phyloP scores from a whole-genome alignment of 2,329 filamentous ascomycete genomes.

The Nemania bipapillata region DNA sequence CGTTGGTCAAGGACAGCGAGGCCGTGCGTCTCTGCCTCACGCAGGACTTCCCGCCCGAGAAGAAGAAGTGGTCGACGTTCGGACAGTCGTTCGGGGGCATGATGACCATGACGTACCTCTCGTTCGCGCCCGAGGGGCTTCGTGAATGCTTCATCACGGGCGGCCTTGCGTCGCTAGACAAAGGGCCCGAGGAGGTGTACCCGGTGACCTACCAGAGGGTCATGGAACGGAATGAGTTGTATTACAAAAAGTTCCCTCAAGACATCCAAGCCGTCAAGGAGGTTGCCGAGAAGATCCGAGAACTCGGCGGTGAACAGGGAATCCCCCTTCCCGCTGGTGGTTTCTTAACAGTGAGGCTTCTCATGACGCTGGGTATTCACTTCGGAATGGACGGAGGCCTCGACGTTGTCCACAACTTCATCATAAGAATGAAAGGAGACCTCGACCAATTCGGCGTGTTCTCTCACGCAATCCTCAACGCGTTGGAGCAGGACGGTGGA shows the following conservation, averaged over 20 bases:
- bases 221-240: conserved; percentile 76
- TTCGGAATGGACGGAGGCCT: conserved; percentile 85
- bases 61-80: conserved; percentile 84
- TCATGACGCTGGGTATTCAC: conserved; percentile 79
- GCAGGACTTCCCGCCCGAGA: conserved; percentile 71
- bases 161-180: conserved; percentile 80
- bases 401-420: conserved; percentile 76
- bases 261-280: conserved; percentile 75
- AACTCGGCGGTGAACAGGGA: conserved; percentile 60
- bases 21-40: conserved; percentile 82
- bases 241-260: conserved; percentile 86
- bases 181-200: conserved; percentile 79
- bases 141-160: conserved; percentile 86
- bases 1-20: conserved; percentile 88
- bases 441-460: conserved; percentile 80
- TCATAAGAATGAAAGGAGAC: conserved; percentile 77
- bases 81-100: conserved; percentile 96
- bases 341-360: conserved; percentile 74
- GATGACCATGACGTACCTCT: conserved; percentile 84
- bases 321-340: conserved; percentile 77
- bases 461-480: conserved; percentile 74
- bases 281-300: conserved; percentile 72
- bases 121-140: conserved; percentile 78
- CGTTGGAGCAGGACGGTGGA: conserved; percentile 72
- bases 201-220: conserved; percentile 75